Evolutionary conservation across 371 early-diverging fungal species (phyloP), one percentile per base, ranked within the genome.

Genomic region (Spiromyces aspiralis): DNA sequence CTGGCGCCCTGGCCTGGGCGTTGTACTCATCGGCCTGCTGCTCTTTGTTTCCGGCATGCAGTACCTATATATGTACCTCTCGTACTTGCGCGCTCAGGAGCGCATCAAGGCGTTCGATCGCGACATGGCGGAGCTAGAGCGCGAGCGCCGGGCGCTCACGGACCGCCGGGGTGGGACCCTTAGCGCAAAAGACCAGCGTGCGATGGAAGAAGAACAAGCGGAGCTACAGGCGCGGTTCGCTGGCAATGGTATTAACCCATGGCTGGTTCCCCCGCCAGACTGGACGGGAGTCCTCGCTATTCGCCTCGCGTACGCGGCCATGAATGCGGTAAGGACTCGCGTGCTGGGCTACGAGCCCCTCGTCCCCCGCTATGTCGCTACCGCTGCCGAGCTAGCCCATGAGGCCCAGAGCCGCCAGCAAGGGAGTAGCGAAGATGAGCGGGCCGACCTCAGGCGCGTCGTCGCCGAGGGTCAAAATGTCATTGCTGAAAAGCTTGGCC

Each of bases 1-100:
- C 27, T 83, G 80, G 66, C 71, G 86, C 21, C 88, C 88, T 13
- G 86, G 86, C n/a, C 62, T 86, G n/a, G 69, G 70, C 2, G 51
- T 70, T 1, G 88, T 83, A 2, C 3, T 74, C 1, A 58, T 73
- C 16, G 76, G 82, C 3, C 60, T 87, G 48, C 25, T 66, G 12
- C 4, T 77, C 19, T 61, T 86, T 55, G 62, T 50, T 13, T 74
- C 76, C 19, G 71, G 66, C 12, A 69, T 84, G 67, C 85, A 87
- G 60, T 80, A 81, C 51, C 27, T 86, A 49, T 78, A 73, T 25
- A 69, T 69, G 28, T 71, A 71, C 55, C 67, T 86, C 50, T 72
- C 76, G 51, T 83, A 73, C 49, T 58, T 68, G 62, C 76, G 79
- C 51, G 83, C 83, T 27, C 72, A 69, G 50, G 67, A 68, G 43